Conservation (phyloP, 768 basidiomycete species). For the Rhodosporidiobolus sp. region DNA sequence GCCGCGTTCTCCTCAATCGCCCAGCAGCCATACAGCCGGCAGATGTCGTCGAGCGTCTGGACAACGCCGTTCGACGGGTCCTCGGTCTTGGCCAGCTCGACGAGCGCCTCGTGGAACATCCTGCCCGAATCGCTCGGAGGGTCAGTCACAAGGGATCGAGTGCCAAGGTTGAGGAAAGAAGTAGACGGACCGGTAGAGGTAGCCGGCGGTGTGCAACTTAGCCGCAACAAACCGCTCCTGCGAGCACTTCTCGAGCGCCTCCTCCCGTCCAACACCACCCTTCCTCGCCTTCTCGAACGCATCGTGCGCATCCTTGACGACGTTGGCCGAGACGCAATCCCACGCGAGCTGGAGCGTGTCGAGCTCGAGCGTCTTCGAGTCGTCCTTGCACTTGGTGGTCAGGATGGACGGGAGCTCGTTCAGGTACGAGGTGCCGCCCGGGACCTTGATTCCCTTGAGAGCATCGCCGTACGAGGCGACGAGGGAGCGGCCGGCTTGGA, state of each 20-base stretch:
- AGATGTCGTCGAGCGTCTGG: constrained; percentile 48
- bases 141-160: not conserved
- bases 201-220: constrained; percentile 50
- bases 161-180: too few relatives aligned
- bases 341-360: constrained; percentile 50
- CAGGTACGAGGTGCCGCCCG: constrained; percentile 52
- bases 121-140: not conserved
- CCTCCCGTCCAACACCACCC: constrained; percentile 49
- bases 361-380: constrained; percentile 45
- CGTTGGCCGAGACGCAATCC: constrained; percentile 51
- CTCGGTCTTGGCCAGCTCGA: constrained; percentile 46
- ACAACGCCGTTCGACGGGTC: constrained; percentile 44
- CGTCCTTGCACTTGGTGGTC: constrained; percentile 44
- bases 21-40: constrained; percentile 51
- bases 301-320: constrained; percentile 51
- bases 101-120: constrained; percentile 47
- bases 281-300: constrained; percentile 48
- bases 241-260: constrained; percentile 52
- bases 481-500: constrained; percentile 42
- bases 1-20: constrained; percentile 53
- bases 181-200: constrained; percentile 48
- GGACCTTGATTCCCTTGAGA: constrained; percentile 48
- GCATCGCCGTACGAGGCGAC: constrained; percentile 46
- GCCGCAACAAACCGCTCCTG: constrained; percentile 53
- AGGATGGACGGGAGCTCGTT: constrained; percentile 45